A percentile compares a stretch with the other conserved stretches of the same genome.
These are phyloP conservation scores for Rhodotorula sp. DNA, from an alignment of 1,284 basidiomycete species.

Conservation along the genomic window DNA sequence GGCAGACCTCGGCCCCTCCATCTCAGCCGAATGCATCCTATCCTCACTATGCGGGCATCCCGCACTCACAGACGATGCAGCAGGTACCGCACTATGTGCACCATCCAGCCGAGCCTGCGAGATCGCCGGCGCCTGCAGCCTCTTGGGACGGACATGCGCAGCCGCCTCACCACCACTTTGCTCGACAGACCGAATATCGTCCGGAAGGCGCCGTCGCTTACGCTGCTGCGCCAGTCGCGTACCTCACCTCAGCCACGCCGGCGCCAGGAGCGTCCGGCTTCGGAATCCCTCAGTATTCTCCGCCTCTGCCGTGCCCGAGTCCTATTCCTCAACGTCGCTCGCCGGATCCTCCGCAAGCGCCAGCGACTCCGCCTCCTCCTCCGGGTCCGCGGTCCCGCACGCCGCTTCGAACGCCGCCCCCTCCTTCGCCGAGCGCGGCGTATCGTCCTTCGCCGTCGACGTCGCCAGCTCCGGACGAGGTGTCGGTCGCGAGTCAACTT, in stretches of 20 bases:
- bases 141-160: no score
- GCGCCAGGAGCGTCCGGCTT: neutral
- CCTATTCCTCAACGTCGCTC: conserved; percentile 2
- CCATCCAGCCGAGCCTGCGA: neutral
- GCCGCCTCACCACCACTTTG: no score
- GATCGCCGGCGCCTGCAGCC: no score
- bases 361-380: neutral
- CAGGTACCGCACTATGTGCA: neutral
- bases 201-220: neutral
- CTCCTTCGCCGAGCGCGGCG: conserved; percentile 31
- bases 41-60: no score
- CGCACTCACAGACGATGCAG: no score
- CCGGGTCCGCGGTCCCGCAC: neutral
- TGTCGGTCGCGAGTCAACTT: neutral
- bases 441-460: neutral
- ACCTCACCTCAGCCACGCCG: conserved; percentile 2
- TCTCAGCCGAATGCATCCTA: neutral
- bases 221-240: neutral
- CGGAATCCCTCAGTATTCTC: neutral
- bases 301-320: conserved; percentile 4
- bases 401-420: conserved; percentile 24
- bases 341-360: neutral
- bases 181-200: no score
- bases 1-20: neutral
- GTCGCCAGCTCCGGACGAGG: conserved; percentile 1